phyloP scores from a whole-genome alignment of 2,329 filamentous ascomycete genomes.

The Epichloe sylvatica region DNA sequence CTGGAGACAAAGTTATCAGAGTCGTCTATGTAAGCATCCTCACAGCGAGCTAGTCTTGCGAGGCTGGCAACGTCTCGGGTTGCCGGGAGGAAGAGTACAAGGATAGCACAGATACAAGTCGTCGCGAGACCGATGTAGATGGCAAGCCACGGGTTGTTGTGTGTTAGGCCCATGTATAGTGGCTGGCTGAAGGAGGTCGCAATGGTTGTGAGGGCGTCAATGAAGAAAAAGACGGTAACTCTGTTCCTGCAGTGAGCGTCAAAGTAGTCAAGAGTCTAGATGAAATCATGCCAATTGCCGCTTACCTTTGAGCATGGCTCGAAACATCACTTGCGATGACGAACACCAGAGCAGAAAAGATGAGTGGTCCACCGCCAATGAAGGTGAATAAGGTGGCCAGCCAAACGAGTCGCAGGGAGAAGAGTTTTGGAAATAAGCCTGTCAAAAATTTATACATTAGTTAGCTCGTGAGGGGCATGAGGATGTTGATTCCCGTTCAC shows the following conservation, averaged over 20 bases:
- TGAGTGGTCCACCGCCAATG: conserved; percentile 1
- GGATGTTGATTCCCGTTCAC: background rate
- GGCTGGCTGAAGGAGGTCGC: background rate
- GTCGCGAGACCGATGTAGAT: conserved; percentile 3
- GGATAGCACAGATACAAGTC: background rate
- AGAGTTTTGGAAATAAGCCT: conserved; percentile 3
- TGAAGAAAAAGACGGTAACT: background rate
- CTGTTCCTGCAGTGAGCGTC: background rate
- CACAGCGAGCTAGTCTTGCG: no score
- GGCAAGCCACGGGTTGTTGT: background rate
- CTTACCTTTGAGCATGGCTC: conserved; percentile 1
- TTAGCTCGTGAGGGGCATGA: background rate
- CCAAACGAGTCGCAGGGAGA: conserved; percentile 2
- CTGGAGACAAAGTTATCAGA: background rate
- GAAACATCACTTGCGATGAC: conserved; percentile 4
- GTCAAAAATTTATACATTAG: background rate
- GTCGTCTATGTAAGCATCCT: background rate
- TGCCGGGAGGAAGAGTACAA: conserved; percentile 3
- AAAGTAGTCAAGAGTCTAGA: background rate
- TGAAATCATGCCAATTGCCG: background rate
- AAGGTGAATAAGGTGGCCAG: conserved; percentile 1
- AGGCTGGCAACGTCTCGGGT: conserved; percentile 3
- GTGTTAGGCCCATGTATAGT: background rate
- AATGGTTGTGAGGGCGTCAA: background rate
- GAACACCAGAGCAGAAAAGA: conserved; percentile 2